Percentiles rank a stretch among this genome's conserved stretches.
Conservation (phyloP, 2,329 filamentous ascomycete genomes). For the Amauroascus niger region DNA sequence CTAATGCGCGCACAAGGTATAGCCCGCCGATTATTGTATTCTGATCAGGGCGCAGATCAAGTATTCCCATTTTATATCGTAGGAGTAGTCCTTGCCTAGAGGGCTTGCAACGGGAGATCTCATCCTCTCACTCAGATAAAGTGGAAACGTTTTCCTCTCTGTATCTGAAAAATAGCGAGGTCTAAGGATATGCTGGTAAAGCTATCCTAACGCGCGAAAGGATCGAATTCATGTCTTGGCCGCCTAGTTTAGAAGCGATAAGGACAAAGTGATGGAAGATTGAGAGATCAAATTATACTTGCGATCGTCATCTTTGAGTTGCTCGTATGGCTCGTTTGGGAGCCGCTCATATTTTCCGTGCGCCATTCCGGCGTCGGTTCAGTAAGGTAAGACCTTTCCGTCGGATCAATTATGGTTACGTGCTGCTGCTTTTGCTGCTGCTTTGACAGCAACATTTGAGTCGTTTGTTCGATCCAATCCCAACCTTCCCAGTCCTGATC, state of each 20-base stretch:
- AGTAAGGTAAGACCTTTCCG: neutral
- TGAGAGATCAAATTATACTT: slow-evolving; percentile 34
- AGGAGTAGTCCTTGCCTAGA: no score
- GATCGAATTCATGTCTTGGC: neutral
- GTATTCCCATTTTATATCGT: no score
- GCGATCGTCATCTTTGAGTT: slow-evolving; percentile 40
- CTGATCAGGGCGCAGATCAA: no score
- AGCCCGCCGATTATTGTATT: no score
- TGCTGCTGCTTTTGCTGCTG: slow-evolving; percentile 22
- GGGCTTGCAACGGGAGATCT: no score
- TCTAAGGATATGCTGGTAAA: no score
- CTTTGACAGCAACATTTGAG: slow-evolving; percentile 46
- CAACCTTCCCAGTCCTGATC: slow-evolving; percentile 75
- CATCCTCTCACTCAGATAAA: no score
- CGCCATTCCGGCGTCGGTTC: slow-evolving; percentile 1
- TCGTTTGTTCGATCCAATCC: slow-evolving; percentile 58
- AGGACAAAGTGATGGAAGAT: neutral
- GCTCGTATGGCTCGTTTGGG: slow-evolving; percentile 22
- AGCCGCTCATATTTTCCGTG: neutral
- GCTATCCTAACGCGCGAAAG: neutral
- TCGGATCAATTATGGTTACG: slow-evolving; percentile 9
- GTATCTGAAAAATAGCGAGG: no score
- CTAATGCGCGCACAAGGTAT: no score
- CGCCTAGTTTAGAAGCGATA: neutral
- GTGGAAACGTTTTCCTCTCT: no score